Percentiles rank a stretch among this genome's conserved stretches.
phyloP scores from a whole-genome alignment of 768 basidiomycete genomes.

The Flagelloscypha sp. region DNA sequence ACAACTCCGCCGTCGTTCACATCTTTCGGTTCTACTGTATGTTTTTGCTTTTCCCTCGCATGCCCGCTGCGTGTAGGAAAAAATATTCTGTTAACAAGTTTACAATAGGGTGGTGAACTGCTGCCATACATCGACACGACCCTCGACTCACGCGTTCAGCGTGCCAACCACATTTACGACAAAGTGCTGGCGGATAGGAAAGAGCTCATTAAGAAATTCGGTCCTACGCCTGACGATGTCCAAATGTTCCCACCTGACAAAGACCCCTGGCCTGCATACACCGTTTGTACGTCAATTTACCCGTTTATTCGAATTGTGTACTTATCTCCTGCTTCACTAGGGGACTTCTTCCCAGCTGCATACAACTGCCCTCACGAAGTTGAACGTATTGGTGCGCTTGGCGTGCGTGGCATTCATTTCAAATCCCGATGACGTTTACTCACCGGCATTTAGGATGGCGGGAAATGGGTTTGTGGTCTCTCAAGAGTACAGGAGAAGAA shows the following conservation, averaged over 20 bases:
- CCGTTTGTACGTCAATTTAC: constrained; percentile 36
- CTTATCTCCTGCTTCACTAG: constrained; percentile 20
- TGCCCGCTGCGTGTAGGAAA: no score
- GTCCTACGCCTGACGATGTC: constrained; percentile 41
- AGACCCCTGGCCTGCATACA: constrained; percentile 49
- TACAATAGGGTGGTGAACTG: no score
- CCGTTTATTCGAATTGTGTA: constrained; percentile 1
- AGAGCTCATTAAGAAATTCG: constrained; percentile 45
- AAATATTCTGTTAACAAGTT: no score
- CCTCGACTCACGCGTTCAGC: constrained; percentile 31
- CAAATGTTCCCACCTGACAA: constrained; percentile 45
- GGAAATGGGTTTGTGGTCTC: constrained; percentile 65
- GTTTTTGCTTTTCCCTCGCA: no score
- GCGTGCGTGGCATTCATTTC: no score
- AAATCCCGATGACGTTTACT: no score
- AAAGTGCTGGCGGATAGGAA: constrained; percentile 32
- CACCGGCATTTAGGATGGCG: no score
- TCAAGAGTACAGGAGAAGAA: constrained; percentile 44
- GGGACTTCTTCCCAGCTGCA: constrained; percentile 46
- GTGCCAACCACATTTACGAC: constrained; percentile 38
- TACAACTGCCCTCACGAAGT: constrained; percentile 46
- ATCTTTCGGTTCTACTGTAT: no score
- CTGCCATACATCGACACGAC: no score
- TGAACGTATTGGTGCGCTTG: constrained; percentile 42
- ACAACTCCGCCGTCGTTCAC: no score